Evolutionary conservation across 2,329 filamentous ascomycete genomes (phyloP).

Genomic region (Calonectria hongkongensis): DNA sequence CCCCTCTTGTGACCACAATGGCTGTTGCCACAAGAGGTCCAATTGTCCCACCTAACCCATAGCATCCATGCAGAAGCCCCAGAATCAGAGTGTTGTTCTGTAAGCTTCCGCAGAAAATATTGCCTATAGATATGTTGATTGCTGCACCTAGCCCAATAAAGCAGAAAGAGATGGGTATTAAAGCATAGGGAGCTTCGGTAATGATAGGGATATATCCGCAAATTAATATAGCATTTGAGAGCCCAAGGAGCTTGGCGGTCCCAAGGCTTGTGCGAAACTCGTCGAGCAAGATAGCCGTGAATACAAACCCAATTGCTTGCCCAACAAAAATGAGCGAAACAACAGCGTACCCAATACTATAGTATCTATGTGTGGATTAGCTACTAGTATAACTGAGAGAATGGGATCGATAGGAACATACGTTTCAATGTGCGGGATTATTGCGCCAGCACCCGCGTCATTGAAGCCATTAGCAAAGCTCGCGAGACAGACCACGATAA

Average conservation of each 20-base stretch:
- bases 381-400: neutral
- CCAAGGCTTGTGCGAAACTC: constrained; percentile 77
- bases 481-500: constrained; percentile 78
- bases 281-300: constrained; percentile 81
- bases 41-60: constrained; percentile 78
- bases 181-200: constrained; percentile 80
- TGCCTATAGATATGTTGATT: constrained; percentile 74
- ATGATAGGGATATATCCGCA: constrained; percentile 79
- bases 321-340: constrained; percentile 89
- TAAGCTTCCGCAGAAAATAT: constrained; percentile 75
- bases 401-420: constrained; percentile 52
- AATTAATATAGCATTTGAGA: constrained; percentile 74
- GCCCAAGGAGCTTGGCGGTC: constrained; percentile 76
- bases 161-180: constrained; percentile 80
- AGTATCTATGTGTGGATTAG: constrained; percentile 67
- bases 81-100: constrained; percentile 72
- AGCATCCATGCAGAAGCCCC: constrained; percentile 80
- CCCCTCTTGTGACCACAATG: constrained; percentile 75
- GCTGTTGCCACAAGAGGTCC: constrained; percentile 85
- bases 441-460: constrained; percentile 83
- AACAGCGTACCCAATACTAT: constrained; percentile 83
- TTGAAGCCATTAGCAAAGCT: constrained; percentile 82
- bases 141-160: constrained; percentile 77
- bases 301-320: constrained; percentile 85
- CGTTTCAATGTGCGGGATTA: constrained; percentile 87